A percentile compares a stretch with the other conserved stretches of the same genome.
Conservation (phyloP, 805 yeast species). For the Yueomyces sp. region DNA sequence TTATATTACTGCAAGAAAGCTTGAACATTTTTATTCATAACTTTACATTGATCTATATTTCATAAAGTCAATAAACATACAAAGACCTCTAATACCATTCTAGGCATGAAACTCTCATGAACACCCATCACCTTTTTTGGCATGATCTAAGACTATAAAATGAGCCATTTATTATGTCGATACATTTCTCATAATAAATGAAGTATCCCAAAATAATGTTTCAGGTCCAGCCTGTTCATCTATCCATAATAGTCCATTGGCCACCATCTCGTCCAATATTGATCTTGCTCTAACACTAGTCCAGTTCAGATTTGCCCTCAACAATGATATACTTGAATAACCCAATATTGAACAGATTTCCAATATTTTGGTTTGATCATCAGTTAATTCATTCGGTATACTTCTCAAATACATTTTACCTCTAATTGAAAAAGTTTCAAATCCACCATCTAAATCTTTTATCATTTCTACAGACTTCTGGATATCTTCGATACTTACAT, state of each 20-base stretch:
- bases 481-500: slow-evolving; percentile 5
- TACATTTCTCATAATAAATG: slow-evolving; percentile 38
- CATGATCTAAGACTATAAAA: too few species aligned
- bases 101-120: too few species aligned
- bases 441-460: slow-evolving; percentile 53
- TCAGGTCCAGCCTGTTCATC: slow-evolving; percentile 41
- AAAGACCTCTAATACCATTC: too few species aligned
- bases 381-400: slow-evolving; percentile 47
- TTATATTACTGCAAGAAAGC: too few species aligned
- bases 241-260: slow-evolving; percentile 76
- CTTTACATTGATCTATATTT: too few species aligned
- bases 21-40: too few species aligned
- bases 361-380: slow-evolving; percentile 58
- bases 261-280: slow-evolving; percentile 66
- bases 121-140: too few species aligned
- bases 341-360: slow-evolving; percentile 73
- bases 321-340: slow-evolving; percentile 46
- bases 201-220: slow-evolving; percentile 56
- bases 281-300: slow-evolving; percentile 42
- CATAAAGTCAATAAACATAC: too few species aligned
- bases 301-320: slow-evolving; percentile 74
- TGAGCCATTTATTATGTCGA: not conserved
- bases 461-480: slow-evolving; percentile 41
- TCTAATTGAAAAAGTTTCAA: slow-evolving; percentile 42
- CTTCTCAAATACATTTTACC: slow-evolving; percentile 45